Base-by-base conservation (phyloP, 176 grass and related monocot species). In the Dactylis glomerata region DNA sequence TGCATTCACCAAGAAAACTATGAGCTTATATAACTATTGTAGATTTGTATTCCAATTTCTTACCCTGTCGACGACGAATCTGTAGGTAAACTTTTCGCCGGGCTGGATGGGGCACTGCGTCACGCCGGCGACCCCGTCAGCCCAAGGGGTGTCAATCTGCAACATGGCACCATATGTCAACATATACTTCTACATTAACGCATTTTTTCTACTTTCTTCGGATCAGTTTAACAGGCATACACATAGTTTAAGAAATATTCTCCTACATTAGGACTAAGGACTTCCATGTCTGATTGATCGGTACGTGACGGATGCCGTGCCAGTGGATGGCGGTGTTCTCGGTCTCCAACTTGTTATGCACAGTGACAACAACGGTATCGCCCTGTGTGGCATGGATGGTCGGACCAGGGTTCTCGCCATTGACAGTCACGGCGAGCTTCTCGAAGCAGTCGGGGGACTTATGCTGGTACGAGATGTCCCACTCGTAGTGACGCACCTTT, bases 321-420 rank as follows among this genome's bases (percentile, higher is more conserved):
- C 94, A 93, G 68, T 97, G 94, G 69, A 97, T 97, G 47, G 89
- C 91, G 0, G 82, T 80, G 90, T 93, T 97, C 87, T 93, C 94
- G 0, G 89, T 97, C 10, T 88, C 70, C 1, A 97, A 79, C 12
- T 8, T 52, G 45, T 94, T 97, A 41, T 81, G 82, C 15, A 94
- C 91, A 10, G 87, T 73, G 36, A 97, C 79, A 8, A 87, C 85
- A 13, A 97, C 10, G 8, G 94, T 94, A 75, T 97, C 91, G 0
- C 91, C 94, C 54, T 88, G 74, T 42, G 73, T 46, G 12, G 84
- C 94, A 30, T 46, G 62, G 89, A 93, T 92, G 4, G 87, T 93
- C n/a, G 94, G 94, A 0, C 92, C 94, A 0, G 92, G 89, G 0
- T 80, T 75, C 85, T 92, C 57, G 62, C 94, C 92, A 15, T 94